Evolutionary conservation across 192 early-diverging fungal species (phyloP), one percentile per base, ranked within the genome.

Genomic region (Rhizoclosmatium globosum): DNA sequence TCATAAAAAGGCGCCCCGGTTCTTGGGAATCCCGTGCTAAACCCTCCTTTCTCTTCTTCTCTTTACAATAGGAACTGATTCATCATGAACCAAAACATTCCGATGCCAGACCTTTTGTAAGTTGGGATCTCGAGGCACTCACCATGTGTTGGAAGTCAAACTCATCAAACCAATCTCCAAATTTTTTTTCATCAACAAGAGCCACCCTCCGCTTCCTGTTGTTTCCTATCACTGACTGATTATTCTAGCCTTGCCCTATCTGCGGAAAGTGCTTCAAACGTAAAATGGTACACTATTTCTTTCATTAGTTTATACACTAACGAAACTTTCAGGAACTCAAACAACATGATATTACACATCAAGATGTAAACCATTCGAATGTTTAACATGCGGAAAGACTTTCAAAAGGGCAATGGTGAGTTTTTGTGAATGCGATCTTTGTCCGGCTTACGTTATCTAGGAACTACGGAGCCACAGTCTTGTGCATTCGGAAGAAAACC

Each of bases 1-100:
- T 11, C 31, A 17, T 9, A 15, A 15, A 45, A n/a, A 46, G 13
- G n/a, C 31, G 31, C 31, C 0, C 31, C 43, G 13, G 67, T 31
- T 21, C 9, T 21, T 64, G 2, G 67, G 15, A 19, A 46, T 39
- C 67, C 45, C 66, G 9, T 38, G 13, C 62, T 23, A 11, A 64
- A 64, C 31, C 17, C 17, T 31, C n/a, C 2, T 1, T 23, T 64
- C n/a, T 17, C 7, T 23, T 41, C 31, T 11, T 39, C 6, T 11
- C 17, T 15, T 2, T 3, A 2, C 44, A 48, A 38, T n/a, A 76
- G 74, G 74, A 76, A 38, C 74, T 76, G 19, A 31, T 76, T 3
- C 74, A 76, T 47, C 74, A 76, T 46, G 74, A 76, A 44, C 74
- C 74, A 42, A 76, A 76, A 46, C 74, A 76, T 56, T 76, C 74